Conservation (phyloP, 2,329 filamentous ascomycete species). For the Chaetomiaceae sp. region DNA sequence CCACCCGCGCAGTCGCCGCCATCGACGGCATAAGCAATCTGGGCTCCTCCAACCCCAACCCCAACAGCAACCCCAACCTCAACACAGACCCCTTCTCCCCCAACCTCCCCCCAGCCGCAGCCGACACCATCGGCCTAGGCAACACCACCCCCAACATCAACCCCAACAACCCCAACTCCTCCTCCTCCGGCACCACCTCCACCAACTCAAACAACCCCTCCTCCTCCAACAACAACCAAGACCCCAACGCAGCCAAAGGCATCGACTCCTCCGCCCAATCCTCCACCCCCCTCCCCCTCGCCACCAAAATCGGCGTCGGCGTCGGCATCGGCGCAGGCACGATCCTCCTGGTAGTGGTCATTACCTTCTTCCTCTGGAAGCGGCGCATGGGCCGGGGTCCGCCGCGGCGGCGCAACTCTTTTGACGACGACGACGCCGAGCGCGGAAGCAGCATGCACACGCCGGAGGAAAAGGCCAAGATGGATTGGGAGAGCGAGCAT, state of each 20-base stretch:
- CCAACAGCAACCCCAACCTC: neutral
- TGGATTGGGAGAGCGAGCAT: slow-evolving; percentile 24
- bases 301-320: slow-evolving; percentile 22
- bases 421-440: neutral
- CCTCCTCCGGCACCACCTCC: neutral
- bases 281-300: slow-evolving; percentile 10
- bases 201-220: no score
- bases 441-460: neutral
- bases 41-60: neutral
- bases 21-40: slow-evolving; percentile 2
- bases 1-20: slow-evolving; percentile 14
- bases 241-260: neutral
- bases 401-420: neutral
- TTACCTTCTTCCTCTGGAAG: slow-evolving; percentile 18
- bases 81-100: neutral
- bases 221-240: neutral
- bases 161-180: neutral
- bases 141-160: neutral
- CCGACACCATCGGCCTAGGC: no score
- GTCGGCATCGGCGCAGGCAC: slow-evolving; percentile 18
- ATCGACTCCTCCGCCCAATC: neutral
- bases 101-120: neutral
- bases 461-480: slow-evolving; percentile 19
- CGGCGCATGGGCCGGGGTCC: slow-evolving; percentile 15
- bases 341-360: slow-evolving; percentile 1